These are phyloP conservation scores for Cyberlindnera nakhonratchasimensis DNA, from an alignment of 805 yeast genomes.

Conservation along the genomic window DNA sequence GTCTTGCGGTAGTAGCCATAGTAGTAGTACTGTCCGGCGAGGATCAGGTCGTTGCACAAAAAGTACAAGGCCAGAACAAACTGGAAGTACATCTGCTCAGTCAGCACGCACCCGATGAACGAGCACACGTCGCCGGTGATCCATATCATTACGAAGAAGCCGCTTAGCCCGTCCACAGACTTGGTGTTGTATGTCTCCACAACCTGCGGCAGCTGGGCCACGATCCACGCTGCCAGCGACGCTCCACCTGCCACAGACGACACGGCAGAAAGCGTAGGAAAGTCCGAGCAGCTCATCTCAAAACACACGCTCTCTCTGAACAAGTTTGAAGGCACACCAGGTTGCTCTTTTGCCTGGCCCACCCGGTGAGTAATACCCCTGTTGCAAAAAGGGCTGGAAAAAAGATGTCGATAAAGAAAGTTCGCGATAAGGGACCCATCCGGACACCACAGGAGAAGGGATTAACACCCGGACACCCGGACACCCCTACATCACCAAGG, in stretches of 20 bases:
- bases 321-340: no score
- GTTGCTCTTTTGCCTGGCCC: no score
- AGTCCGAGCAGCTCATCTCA: conserved; percentile 16
- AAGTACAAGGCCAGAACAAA: conserved; percentile 69
- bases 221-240: conserved; percentile 41
- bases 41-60: conserved; percentile 62
- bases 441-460: neutral
- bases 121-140: conserved; percentile 44
- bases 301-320: no score
- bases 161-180: conserved; percentile 59
- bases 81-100: conserved; percentile 81
- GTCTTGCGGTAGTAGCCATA: conserved; percentile 43
- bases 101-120: conserved; percentile 67
- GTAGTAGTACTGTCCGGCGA: conserved; percentile 69
- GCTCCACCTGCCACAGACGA: conserved; percentile 41
- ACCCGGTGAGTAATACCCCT: neutral
- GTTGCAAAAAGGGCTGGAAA: neutral
- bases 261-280: conserved; percentile 19
- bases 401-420: neutral
- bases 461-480: neutral
- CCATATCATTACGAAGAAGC: conserved; percentile 47
- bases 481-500: no score
- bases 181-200: conserved; percentile 52
- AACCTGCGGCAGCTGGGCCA: conserved; percentile 56
- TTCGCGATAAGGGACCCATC: neutral